Conservation (phyloP, 2,329 filamentous ascomycete genomes). For the Simplicillium aogashimaense region DNA sequence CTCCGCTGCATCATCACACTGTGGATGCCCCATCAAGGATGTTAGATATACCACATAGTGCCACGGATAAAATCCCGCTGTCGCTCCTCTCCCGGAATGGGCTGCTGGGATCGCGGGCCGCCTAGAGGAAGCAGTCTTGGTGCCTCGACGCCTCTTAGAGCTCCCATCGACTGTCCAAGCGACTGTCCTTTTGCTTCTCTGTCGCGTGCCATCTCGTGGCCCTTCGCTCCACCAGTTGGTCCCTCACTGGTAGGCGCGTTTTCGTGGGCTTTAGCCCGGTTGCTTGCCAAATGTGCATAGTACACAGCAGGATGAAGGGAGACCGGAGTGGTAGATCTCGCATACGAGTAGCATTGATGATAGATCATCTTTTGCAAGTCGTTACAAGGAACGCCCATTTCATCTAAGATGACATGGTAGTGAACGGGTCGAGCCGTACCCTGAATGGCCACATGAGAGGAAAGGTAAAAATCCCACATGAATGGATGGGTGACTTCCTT, state of each 20-base stretch:
- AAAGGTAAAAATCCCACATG: constrained; percentile 76
- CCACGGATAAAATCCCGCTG: constrained; percentile 24
- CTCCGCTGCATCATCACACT: neutral
- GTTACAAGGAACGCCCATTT: constrained; percentile 56
- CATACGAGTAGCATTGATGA: constrained; percentile 89
- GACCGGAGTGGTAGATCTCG: constrained; percentile 83
- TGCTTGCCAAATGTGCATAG: constrained; percentile 85
- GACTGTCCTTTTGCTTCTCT: constrained; percentile 30
- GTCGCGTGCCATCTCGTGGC: constrained; percentile 26
- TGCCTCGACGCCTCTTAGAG: constrained; percentile 14
- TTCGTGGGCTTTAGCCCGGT: constrained; percentile 70
- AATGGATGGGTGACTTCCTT: constrained; percentile 82
- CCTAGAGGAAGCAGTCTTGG: constrained; percentile 21
- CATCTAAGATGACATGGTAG: constrained; percentile 83
- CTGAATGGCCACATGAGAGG: constrained; percentile 66
- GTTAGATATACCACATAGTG: constrained; percentile 36
- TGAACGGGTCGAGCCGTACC: constrained; percentile 88
- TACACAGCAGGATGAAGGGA: constrained; percentile 86
- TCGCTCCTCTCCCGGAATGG: constrained; percentile 17
- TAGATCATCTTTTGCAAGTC: constrained; percentile 83
- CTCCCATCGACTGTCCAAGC: constrained; percentile 22
- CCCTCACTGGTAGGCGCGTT: constrained; percentile 33
- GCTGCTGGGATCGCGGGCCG: constrained; percentile 12
- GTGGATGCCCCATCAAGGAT: neutral
- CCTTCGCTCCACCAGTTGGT: constrained; percentile 31